Base-by-base conservation (phyloP, 2,329 filamentous ascomycete genomes). In the Ceratocystiopsis sp. region DNA sequence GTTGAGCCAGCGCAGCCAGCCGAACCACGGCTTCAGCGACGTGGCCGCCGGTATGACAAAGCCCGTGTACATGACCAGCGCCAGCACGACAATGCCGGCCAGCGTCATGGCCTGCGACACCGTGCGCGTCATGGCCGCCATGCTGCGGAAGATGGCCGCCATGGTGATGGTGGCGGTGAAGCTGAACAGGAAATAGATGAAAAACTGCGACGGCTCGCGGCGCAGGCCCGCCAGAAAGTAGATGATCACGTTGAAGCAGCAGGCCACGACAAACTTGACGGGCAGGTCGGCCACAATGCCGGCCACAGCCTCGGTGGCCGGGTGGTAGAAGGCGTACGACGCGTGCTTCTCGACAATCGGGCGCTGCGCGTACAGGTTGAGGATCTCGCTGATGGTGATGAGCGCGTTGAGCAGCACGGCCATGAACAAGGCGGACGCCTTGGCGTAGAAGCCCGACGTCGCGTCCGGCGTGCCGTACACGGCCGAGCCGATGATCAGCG, bases 281-380 rank as follows among this genome's bases (percentile, higher is more conserved):
- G 87, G 87, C 59, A 93, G 62, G 52, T 94, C 87, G 47, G 75
- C 80, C 25, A 94, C 61, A 78, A 93, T 91, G 11, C 83, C 91
- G 0, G 83, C 76, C 47, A 84, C 69, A n/a, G 85, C 84, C 66
- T 95, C 86, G 13, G 85, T 80, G 16, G 80, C 85, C 0, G 87
- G 85, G 54, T 93, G 87, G 53, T 94, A 93, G 16, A 94, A 69
- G 19, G 86, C 85, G 56, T 93, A 94, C 45, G 80, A 75, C 44
- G 71, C 65, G 52, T 95, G 87, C 58, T 94, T 94, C 57, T 94
- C 85, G 46, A 95, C 84, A 52, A 94, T 93, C 1, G 83, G 81
- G 35, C 87, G 80, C 72, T 94, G 85, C 1, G 82, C 74, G 56
- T 91, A 95, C 9, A 94, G 69, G 0, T 82, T 86, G 37, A 91